These are phyloP conservation scores for Solanum aculeatissimum DNA, from an alignment of 305 asterid genomes.

Conservation along the genomic window DNA sequence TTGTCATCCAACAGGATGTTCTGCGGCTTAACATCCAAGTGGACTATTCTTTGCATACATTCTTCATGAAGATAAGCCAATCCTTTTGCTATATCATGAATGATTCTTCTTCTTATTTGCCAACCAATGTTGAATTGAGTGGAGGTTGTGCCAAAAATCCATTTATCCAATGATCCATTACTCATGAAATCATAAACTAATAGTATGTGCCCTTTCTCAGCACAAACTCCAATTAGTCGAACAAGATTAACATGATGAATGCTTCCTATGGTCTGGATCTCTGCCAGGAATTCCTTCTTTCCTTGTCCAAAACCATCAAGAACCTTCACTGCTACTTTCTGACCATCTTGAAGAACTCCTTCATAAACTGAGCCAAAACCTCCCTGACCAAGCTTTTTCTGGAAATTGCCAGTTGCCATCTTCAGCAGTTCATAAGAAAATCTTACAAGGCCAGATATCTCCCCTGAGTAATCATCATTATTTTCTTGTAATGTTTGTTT, in stretches of 20 bases:
- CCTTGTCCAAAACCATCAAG: neutral
- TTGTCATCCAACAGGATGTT: conserved; percentile 8
- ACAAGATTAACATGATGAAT: conserved; percentile 10
- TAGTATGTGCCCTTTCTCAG: neutral
- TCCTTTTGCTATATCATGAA: conserved; percentile 10
- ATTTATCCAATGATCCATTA: conserved; percentile 12
- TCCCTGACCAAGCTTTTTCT: neutral
- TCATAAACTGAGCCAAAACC: neutral
- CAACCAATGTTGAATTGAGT: neutral
- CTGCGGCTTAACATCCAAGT: conserved; percentile 7
- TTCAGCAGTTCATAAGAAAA: neutral
- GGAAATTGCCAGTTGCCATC: neutral
- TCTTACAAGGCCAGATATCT: neutral
- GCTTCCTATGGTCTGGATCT: neutral
- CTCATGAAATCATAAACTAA: conserved; percentile 6
- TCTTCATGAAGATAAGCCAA: conserved; percentile 14
- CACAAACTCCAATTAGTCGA: neutral
- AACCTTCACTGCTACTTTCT: neutral
- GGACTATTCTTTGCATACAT: conserved; percentile 1
- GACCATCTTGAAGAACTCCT: neutral
- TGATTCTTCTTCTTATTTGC: conserved; percentile 2
- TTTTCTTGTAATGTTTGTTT: neutral
- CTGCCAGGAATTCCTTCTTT: neutral
- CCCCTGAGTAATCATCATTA: neutral
- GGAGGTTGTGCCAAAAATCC: neutral